phyloP scores from a whole-genome alignment of 495 filamentous ascomycete genomes.

The Aspergillus cavernicola region DNA sequence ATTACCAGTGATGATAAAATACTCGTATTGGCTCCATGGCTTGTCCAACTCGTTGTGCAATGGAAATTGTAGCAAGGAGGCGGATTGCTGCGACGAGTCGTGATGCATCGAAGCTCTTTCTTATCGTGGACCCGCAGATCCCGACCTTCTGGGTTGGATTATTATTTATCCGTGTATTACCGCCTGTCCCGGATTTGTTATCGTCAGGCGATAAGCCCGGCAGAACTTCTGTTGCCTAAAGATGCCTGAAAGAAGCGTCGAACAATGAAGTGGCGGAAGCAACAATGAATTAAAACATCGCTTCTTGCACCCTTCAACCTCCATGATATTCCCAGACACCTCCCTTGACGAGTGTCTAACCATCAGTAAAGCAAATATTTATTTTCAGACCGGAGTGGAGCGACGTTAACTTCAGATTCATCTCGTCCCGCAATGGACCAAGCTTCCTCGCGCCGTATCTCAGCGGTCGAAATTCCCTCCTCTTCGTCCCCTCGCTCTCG shows the following conservation, averaged over 20 bases:
- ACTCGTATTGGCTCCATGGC: slow-evolving; percentile 17
- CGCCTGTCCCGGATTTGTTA: slow-evolving; percentile 24
- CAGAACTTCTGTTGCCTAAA: not conserved
- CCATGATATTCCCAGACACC: not conserved
- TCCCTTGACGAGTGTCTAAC: no score
- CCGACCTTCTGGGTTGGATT: slow-evolving; percentile 8
- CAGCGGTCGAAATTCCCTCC: not conserved
- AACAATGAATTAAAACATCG: not conserved
- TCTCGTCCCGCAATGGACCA: no score
- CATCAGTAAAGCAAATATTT: no score
- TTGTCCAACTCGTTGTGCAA: slow-evolving; percentile 18
- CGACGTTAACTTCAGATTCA: not conserved
- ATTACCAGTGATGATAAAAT: not conserved
- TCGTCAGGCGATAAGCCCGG: slow-evolving; percentile 18
- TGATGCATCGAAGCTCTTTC: slow-evolving; percentile 9
- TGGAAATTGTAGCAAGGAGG: not conserved
- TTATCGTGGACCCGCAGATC: slow-evolving; percentile 32
- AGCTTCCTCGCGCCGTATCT: no score
- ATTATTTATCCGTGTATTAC: slow-evolving; percentile 21
- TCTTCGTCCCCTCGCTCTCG: not conserved
- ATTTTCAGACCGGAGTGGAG: no score
- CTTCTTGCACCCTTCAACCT: not conserved
- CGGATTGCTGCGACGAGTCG: not conserved
- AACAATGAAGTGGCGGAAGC: not conserved
- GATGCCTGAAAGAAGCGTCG: not conserved